Conservation (phyloP, 192 early-diverging fungal genomes). For the Helicostylum pulchrum region DNA sequence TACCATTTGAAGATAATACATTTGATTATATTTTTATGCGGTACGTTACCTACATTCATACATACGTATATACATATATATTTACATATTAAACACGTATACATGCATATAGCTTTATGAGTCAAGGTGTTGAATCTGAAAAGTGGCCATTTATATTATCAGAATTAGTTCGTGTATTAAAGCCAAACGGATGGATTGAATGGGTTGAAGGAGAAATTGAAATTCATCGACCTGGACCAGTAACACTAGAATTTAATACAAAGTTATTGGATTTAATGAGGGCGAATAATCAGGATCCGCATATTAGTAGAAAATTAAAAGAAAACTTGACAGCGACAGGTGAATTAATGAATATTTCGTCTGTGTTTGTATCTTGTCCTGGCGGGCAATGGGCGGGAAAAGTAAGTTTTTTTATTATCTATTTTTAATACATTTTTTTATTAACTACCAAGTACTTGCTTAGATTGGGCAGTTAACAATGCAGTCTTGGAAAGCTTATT, state of each 20-base stretch:
- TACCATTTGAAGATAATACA: slow-evolving; percentile 42
- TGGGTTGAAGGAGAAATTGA: slow-evolving; percentile 37
- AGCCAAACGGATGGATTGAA: slow-evolving; percentile 53
- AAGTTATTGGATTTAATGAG: slow-evolving; percentile 15
- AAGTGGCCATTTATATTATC: slow-evolving; percentile 38
- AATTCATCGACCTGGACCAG: slow-evolving; percentile 30
- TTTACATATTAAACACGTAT: not conserved
- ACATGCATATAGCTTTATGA: slow-evolving; percentile 24
- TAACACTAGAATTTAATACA: slow-evolving; percentile 21
- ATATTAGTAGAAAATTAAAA: slow-evolving; percentile 18
- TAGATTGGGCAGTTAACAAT: slow-evolving; percentile 38
- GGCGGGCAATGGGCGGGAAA: slow-evolving; percentile 40
- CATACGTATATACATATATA: not conserved
- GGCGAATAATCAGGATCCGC: slow-evolving; percentile 24
- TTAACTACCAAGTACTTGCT: too few relatives aligned
- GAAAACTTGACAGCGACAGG: slow-evolving; percentile 16
- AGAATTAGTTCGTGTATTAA: slow-evolving; percentile 45
- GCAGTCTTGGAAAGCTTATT: slow-evolving; percentile 32
- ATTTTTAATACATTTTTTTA: not conserved
- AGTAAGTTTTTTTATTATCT: slow-evolving; percentile 9
- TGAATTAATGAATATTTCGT: slow-evolving; percentile 11
- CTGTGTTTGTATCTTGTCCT: slow-evolving; percentile 37
- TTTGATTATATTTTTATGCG: slow-evolving; percentile 53
- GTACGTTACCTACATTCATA: slow-evolving; percentile 6
- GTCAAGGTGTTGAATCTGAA: slow-evolving; percentile 30